A percentile compares a stretch with the other conserved stretches of the same genome.
Evolutionary conservation across 352 stramenopile species (phyloP).

Genomic region (Bremia lactucae): DNA sequence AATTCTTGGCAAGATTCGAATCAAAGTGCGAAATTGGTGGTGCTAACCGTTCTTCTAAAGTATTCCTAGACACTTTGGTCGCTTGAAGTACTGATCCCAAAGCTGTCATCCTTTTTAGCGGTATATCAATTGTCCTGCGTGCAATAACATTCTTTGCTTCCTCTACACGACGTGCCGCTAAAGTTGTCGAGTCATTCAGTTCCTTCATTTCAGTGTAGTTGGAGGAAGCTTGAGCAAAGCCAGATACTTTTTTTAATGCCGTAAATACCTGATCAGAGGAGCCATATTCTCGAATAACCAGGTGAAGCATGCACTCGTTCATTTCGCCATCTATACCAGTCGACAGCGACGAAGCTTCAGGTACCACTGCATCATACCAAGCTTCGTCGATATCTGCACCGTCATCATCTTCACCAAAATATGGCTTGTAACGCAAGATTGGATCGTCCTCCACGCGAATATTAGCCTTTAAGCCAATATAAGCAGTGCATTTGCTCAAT

Average conservation of each 20-base stretch:
- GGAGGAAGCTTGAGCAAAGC: conserved; percentile 45
- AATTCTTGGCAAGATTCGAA: conserved; percentile 39
- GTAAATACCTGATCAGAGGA: conserved; percentile 45
- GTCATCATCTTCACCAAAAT: conserved; percentile 88
- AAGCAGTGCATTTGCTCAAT: conserved; percentile 60
- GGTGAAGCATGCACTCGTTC: conserved; percentile 59
- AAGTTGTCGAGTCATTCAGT: conserved; percentile 27
- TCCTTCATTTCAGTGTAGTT: conserved; percentile 72
- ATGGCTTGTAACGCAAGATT: conserved; percentile 84
- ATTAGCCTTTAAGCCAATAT: conserved; percentile 55
- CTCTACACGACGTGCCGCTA: conserved; percentile 30
- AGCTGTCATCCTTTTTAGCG: conserved; percentile 24
- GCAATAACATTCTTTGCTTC: conserved; percentile 32
- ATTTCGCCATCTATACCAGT: conserved; percentile 53
- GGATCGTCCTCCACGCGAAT: conserved; percentile 79
- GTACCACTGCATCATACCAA: conserved; percentile 46
- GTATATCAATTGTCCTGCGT: conserved; percentile 11
- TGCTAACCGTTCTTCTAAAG: conserved; percentile 33
- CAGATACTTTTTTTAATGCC: conserved; percentile 43
- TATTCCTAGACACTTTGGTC: conserved; percentile 3
- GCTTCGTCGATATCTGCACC: conserved; percentile 66
- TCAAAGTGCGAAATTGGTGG: conserved; percentile 54
- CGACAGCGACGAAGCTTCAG: conserved; percentile 23
- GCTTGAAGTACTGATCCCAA: conserved; percentile 24
- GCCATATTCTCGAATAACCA: conserved; percentile 47